Evolutionary conservation across 148 eudicot genomes (phyloP).

Genomic region (Suaeda aralocaspica): DNA sequence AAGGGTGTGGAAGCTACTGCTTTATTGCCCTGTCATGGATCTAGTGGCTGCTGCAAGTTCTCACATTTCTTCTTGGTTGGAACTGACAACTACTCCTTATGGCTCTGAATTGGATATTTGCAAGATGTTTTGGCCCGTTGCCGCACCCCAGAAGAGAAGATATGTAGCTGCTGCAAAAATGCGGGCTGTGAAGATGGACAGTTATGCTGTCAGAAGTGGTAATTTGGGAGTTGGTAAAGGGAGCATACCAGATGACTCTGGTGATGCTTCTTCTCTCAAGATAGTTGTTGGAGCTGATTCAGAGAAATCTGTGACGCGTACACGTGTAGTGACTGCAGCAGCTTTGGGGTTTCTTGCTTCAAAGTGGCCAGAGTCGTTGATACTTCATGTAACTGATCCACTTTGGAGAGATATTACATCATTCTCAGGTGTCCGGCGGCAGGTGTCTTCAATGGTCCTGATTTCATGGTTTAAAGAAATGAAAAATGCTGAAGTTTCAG

Average conservation of each 20-base stretch:
- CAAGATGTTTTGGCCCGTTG: conserved; percentile 95
- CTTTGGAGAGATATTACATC: conserved; percentile 78
- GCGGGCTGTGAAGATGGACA: conserved; percentile 72
- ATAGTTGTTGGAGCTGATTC: conserved; percentile 87
- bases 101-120: conserved; percentile 77
- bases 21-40: conserved; percentile 70
- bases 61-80: conserved; percentile 81
- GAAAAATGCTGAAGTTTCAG: conserved; percentile 30
- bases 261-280: conserved; percentile 50
- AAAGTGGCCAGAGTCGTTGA: conserved; percentile 55
- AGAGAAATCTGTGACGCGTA: conserved; percentile 82
- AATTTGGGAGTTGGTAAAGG: conserved; percentile 40
- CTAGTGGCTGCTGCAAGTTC: conserved; percentile 62
- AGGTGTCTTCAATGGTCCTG: conserved; percentile 88
- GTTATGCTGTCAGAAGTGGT: conserved; percentile 32
- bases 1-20: conserved; percentile 90
- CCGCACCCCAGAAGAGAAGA: conserved; percentile 83
- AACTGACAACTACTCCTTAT: conserved; percentile 81
- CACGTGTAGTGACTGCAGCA: conserved; percentile 76
- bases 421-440: conserved; percentile 91
- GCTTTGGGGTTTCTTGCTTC: conserved; percentile 92
- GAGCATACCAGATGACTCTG: conserved; percentile 42
- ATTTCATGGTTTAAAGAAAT: conserved; percentile 94
- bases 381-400: conserved; percentile 58
- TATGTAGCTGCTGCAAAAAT: conserved; percentile 79